phyloP scores from a whole-genome alignment of 23 red algal genomes.

The Gracilaria gracilis region DNA sequence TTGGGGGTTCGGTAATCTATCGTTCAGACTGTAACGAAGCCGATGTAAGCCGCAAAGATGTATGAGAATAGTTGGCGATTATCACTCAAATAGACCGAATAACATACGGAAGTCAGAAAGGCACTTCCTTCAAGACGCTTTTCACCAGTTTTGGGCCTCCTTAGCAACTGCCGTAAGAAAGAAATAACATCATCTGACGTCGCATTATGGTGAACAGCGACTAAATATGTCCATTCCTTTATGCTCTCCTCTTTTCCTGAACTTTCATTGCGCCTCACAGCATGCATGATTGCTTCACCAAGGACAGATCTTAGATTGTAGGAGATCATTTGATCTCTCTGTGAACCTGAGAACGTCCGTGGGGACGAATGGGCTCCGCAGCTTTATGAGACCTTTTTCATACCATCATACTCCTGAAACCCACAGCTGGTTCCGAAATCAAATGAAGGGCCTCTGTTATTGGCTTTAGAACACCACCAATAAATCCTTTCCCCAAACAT shows the following conservation, averaged over 20 bases:
- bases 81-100: constrained; percentile 50
- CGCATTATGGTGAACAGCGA: constrained; percentile 56
- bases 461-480: constrained; percentile 84
- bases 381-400: constrained; percentile 38
- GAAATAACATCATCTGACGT: constrained; percentile 50
- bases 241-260: constrained; percentile 45
- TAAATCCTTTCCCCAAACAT: constrained; percentile 80
- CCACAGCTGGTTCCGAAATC: constrained; percentile 87
- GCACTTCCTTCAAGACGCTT: neutral
- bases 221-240: constrained; percentile 56
- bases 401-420: constrained; percentile 79
- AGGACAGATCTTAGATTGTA: constrained; percentile 68
- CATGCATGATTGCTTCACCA: constrained; percentile 62
- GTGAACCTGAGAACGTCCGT: constrained; percentile 53
- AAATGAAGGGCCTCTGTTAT: constrained; percentile 87
- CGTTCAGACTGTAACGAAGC: constrained; percentile 31
- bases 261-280: constrained; percentile 56
- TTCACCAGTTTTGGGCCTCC: constrained; percentile 25
- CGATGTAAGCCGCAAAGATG: constrained; percentile 5
- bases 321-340: constrained; percentile 57
- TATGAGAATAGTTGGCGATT: constrained; percentile 16
- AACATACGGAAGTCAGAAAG: neutral
- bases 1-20: constrained; percentile 37
- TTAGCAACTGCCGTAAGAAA: constrained; percentile 58
- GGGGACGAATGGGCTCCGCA: constrained; percentile 73